These are phyloP conservation scores for Xylariaceae sp. DNA, from an alignment of 2,329 filamentous ascomycete species.

Conservation along the genomic window DNA sequence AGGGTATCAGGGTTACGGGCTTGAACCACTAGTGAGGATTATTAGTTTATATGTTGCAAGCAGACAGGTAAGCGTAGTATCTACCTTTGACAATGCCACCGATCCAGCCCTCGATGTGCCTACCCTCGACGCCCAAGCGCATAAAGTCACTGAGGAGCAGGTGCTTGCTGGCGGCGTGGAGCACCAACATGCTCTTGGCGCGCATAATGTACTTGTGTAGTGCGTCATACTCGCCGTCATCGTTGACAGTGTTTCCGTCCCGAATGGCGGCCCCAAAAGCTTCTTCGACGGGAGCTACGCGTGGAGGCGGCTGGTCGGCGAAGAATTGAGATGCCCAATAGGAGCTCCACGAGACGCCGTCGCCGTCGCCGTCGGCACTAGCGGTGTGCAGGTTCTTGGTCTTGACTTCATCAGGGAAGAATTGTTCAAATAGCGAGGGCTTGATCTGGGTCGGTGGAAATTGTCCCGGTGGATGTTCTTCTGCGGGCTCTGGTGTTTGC, in stretches of 20 bases:
- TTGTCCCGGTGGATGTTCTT: not conserved
- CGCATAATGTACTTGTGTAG: conserved; percentile 10
- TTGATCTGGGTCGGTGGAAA: not conserved
- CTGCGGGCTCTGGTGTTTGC: not conserved
- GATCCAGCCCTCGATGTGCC: conserved; percentile 67
- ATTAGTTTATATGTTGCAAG: not conserved
- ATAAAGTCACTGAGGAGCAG: conserved; percentile 69
- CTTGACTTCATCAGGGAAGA: conserved; percentile 53
- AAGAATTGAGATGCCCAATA: conserved; percentile 22
- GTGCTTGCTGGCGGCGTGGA: conserved; percentile 57
- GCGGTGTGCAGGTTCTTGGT: conserved; percentile 8
- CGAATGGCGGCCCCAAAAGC: not conserved
- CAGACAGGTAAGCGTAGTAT: conserved; percentile 4
- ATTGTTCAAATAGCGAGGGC: conserved; percentile 42
- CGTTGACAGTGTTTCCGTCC: not conserved
- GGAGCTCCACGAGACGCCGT: conserved; percentile 1
- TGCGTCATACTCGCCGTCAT: not conserved
- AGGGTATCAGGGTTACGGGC: conserved; percentile 62
- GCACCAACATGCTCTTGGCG: conserved; percentile 46
- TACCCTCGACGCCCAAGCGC: conserved; percentile 59
- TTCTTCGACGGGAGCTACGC: conserved; percentile 5
- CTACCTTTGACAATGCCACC: conserved; percentile 58
- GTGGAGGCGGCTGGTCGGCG: not conserved
- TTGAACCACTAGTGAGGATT: conserved; percentile 51
- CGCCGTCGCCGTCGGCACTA: not conserved